A percentile compares a stretch with the other conserved stretches of the same genome.
These are phyloP conservation scores for Lasiodiplodia theobromae DNA, from an alignment of 2,329 filamentous ascomycete genomes.

Conservation along the genomic window DNA sequence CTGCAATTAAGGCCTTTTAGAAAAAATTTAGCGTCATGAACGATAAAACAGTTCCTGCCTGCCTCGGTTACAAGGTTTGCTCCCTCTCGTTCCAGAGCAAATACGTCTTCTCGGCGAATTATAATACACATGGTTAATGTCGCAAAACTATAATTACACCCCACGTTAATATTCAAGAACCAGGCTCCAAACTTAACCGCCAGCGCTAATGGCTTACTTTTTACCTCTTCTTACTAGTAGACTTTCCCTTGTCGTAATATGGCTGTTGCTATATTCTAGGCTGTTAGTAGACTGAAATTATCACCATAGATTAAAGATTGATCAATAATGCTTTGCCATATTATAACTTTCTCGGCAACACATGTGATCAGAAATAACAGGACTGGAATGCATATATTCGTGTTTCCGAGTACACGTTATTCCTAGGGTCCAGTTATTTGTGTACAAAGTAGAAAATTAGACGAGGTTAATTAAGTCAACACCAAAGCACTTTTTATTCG, in stretches of 20 bases:
- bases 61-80: too few species aligned
- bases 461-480: neutral
- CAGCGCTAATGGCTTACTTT: too few species aligned
- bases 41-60: neutral
- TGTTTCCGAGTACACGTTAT: neutral
- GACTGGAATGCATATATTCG: neutral
- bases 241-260: too few species aligned
- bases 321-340: neutral
- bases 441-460: neutral
- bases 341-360: neutral
- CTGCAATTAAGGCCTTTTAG: neutral
- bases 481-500: neutral
- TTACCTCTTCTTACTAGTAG: too few species aligned
- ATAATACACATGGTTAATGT: too few species aligned
- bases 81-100: too few species aligned
- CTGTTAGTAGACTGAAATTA: too few species aligned
- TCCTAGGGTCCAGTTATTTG: neutral
- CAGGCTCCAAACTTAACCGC: too few species aligned
- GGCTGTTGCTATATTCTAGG: too few species aligned
- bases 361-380: neutral
- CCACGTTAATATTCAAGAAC: too few species aligned
- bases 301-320: neutral
- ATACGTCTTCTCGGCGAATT: too few species aligned
- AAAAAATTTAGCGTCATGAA: neutral
- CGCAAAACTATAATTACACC: too few species aligned